Base-by-base conservation (phyloP, 352 stramenopile genomes). In the Globisporangium heterothallicum region DNA sequence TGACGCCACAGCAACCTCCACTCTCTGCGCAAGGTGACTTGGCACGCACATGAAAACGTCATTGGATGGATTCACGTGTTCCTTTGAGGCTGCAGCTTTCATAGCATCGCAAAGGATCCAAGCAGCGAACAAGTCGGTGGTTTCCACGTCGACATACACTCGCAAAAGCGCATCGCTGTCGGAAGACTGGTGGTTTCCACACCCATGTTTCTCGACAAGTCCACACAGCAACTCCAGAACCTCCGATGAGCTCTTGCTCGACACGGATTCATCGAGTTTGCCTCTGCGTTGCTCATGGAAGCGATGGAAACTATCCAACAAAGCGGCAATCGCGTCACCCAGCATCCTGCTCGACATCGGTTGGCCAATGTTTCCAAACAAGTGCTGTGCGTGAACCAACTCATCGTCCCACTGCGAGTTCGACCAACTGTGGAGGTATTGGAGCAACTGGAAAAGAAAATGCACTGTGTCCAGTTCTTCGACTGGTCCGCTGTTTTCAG, bases 171-270 rank as follows among this genome's bases (percentile, higher is more conserved):
- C 5, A 24, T 34, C 25, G 10, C 3, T 19, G n/a, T 35, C 29
- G n/a, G n/a, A 7, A 22, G 1, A 6, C 48, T 38, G 18, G 18
- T n/a, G n/a, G n/a, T n/a, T n/a, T n/a, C n/a, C n/a, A n/a, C n/a
- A n/a, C n/a, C n/a, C n/a, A n/a, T n/a, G 36, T 22, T 43, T 36
- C 36, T 53, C 25, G 5, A 60, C 9, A 36, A 36, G 45, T 13
- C 44, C 53, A 8, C 49, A 8, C 26, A 60, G 6, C 35, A 54
- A 16, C 38, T 54, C 25, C 5, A 60, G 27, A 22, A 60, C 9
- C 18, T 18, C 36, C 6, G 45, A 49, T n/a, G 53, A 54, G 29
- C 36, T 29, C n/a, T 53, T 60, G 29, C 38, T 38, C 4, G 25
- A 1, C 18, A 4, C 18, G 14, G n/a, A 24, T 2, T 21, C 5